Base-by-base conservation (phyloP, 192 early-diverging fungal species). In the Backusella westeae region DNA sequence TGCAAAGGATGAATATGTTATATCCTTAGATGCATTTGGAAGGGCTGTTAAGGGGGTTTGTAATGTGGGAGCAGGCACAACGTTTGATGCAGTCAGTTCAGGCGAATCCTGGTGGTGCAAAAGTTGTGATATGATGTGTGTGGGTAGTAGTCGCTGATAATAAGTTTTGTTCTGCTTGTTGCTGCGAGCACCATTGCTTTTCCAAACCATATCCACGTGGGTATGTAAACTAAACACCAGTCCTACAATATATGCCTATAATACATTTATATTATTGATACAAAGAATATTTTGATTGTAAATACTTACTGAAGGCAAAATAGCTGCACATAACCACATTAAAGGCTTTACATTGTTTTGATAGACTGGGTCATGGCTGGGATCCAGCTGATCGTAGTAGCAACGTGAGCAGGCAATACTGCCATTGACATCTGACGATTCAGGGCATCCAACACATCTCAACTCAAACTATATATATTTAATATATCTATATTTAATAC, bases 201-300 rank as follows among this genome's bases (percentile, higher is more conserved):
- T 89, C 85, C 91, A 90, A 21, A 94, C 86, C 75, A 87, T 89
- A 72, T 92, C 87, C 39, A 93, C 92, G 77, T 99, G 98, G 0
- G 98, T 99, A 68, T 92, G 89, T 29, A 99, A 90, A 70, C 95
- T 95, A 73, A 98, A 99, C 88, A 90, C 92, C 70, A 99, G 87
- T 36, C 96, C 98, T 74, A 97, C 91, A 49, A 92, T 79, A 78
- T 99, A 99, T 36, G 94, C 90, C 73, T 93, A 71, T 49, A 71
- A 44, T 34, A 72, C 19, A 26, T 46, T 32, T 53, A 4, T 39
- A 21, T 38, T 23, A 9, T 36, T 21, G 34, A 14, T 35, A 17
- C 17, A 74, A 26, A 75, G 29, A 19, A 53, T 10, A 23, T 0
- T 8, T 23, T 36, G 17, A 56, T 17, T 17, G 8, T 42, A 32